phyloP scores from a whole-genome alignment of 139 green algal species.

The Chlamydomonas incerta region DNA sequence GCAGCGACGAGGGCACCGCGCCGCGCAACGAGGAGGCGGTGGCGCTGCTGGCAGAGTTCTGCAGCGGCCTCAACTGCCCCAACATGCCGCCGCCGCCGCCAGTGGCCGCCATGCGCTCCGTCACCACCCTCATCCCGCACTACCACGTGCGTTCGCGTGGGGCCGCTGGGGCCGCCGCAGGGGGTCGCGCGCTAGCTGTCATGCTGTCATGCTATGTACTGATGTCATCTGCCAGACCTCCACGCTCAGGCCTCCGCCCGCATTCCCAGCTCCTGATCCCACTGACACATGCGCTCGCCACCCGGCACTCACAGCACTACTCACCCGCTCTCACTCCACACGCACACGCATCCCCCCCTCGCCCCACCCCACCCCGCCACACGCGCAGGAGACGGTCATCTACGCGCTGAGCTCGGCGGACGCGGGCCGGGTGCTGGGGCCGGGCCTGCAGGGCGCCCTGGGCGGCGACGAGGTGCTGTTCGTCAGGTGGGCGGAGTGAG shows the following conservation, averaged over 20 bases:
- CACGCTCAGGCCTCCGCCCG: too few relatives aligned
- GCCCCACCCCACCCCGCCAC: too few relatives aligned
- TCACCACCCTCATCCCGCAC: constrained; percentile 76
- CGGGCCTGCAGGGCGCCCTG: constrained; percentile 3
- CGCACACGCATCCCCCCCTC: too few relatives aligned
- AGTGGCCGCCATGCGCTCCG: constrained; percentile 71
- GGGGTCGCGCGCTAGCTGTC: too few relatives aligned
- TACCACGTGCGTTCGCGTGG: constrained; percentile 56
- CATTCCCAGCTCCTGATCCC: too few relatives aligned
- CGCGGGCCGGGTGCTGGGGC: constrained; percentile 14
- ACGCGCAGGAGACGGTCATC: constrained; percentile 41
- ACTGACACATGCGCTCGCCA: too few relatives aligned
- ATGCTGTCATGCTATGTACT: too few relatives aligned
- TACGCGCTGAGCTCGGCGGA: constrained; percentile 40
- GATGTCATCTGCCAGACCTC: too few relatives aligned
- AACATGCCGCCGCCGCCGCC: constrained; percentile 60
- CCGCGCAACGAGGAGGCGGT: constrained; percentile 71
- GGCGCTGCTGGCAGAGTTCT: constrained; percentile 75
- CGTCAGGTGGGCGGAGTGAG: too few relatives aligned
- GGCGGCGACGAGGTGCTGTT: constrained; percentile 31
- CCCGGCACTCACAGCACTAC: too few relatives aligned
- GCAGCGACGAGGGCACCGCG: constrained; percentile 40
- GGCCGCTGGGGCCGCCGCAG: too few relatives aligned
- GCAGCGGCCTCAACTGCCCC: constrained; percentile 70
- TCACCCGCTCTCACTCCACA: too few relatives aligned